Conservation (phyloP, 768 basidiomycete species). For the Baorangia bicolor region DNA sequence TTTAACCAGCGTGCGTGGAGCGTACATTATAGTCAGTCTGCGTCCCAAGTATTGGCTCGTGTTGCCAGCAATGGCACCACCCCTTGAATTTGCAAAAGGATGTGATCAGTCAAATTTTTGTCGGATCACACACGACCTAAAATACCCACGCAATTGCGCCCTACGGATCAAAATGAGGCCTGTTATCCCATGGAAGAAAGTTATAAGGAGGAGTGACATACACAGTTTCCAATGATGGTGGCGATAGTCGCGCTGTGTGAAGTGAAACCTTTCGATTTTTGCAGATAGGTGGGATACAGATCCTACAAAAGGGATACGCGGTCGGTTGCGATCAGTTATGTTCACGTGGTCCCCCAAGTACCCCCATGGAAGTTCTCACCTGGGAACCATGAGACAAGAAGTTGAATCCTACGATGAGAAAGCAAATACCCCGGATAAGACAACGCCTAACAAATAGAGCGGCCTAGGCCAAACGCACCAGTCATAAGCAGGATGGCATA, state of each 20-base stretch:
- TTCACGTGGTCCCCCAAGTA: not conserved
- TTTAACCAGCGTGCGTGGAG: not conserved
- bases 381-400: constrained; percentile 76
- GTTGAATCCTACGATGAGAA: constrained; percentile 54
- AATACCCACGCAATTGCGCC: constrained; percentile 44
- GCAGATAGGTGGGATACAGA: constrained; percentile 78
- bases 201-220: constrained; percentile 24
- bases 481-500: constrained; percentile 86
- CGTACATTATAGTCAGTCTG: constrained; percentile 69
- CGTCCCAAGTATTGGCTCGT: constrained; percentile 77
- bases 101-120: not conserved
- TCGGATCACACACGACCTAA: constrained; percentile 4
- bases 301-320: constrained; percentile 39
- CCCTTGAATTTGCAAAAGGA: constrained; percentile 33
- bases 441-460: not conserved
- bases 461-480: constrained; percentile 23
- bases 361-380: constrained; percentile 29
- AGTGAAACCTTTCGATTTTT: constrained; percentile 59
- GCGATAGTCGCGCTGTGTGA: constrained; percentile 62
- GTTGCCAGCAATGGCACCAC: constrained; percentile 72
- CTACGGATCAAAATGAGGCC: constrained; percentile 17
- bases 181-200: not conserved
- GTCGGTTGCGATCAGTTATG: not conserved
- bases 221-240: constrained; percentile 80
- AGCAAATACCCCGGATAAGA: not conserved